Base-by-base conservation (phyloP, 768 basidiomycete genomes). In the Pulveroboletus sp. region DNA sequence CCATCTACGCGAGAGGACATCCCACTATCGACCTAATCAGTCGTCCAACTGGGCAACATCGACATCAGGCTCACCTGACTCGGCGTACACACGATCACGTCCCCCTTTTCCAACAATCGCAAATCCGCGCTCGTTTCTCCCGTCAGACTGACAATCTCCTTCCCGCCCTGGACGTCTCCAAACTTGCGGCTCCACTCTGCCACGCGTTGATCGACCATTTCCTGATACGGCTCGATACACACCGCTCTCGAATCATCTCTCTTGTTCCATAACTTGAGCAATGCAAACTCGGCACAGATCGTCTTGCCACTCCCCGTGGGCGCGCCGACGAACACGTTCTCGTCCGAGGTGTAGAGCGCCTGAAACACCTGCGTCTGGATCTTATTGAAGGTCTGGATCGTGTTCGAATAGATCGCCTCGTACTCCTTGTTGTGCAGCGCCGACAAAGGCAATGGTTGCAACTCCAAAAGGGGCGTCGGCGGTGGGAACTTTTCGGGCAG, bases 291-390 rank as follows among this genome's bases (percentile, higher is more conserved):
- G 0, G 94, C 96, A 57, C 93, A 95, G 35, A 98, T 87, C 0
- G 95, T 98, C 77, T 99, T 98, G 12, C 96, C 95, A 43, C 89
- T 92, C 20, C 96, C 95, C 1, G 96, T 93, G 0, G 96, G 95
- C 1, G 95, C 96, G 17, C 93, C 94, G 49, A 99, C 84, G 63
- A 98, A 94, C 35, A 95, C 86, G 59, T 95, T 98, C 62, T 98
- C 96, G 61, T 97, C 94, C 0, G 92, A 85, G 0, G 90, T 93
- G 67, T 97, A 99, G 0, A 99, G 76, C 0, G 95, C 94, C 60
- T 97, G 93, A 85, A 99, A 98, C 38, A 96, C 94, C 69, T 98
- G 96, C 0, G 93, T 98, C 65, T 98, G 96, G 53, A 98, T 97
- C 70, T 97, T 99, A 80, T 98, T 98, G 77, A 97, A 98, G 1